These are phyloP conservation scores for Pichia sp. DNA, from an alignment of 1,139 yeast species.

Conservation along the genomic window DNA sequence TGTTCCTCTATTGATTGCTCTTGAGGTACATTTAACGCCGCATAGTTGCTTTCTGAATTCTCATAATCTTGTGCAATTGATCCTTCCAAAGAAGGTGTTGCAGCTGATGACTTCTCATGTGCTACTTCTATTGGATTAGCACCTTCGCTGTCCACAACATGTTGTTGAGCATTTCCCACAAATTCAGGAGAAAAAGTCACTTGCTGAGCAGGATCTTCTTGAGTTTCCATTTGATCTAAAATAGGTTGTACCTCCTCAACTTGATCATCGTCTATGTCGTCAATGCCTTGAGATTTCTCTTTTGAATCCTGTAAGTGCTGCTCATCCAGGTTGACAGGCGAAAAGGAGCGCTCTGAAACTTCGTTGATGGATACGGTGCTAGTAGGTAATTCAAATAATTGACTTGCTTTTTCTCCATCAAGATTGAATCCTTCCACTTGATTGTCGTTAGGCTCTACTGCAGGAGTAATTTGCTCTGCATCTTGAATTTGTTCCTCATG, in stretches of 20 bases:
- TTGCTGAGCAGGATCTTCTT: background rate
- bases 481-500: background rate
- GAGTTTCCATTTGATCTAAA: background rate
- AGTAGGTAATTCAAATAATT: no score
- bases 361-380: background rate
- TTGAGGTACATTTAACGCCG: background rate
- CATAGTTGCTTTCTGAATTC: background rate
- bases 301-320: background rate
- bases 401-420: no score
- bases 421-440: no score
- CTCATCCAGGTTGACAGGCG: background rate
- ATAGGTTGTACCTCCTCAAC: background rate
- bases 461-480: background rate
- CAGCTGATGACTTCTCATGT: no score
- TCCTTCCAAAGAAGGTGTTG: no score
- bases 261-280: background rate
- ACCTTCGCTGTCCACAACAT: background rate
- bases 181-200: background rate
- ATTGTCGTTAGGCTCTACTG: no score
- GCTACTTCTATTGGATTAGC: no score
- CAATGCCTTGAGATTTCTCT: background rate
- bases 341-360: background rate
- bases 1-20: background rate
- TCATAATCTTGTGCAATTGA: background rate
- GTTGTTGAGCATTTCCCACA: background rate